Evolutionary conservation across 495 filamentous ascomycete genomes (phyloP).

Genomic region (Durotheca rogersii): DNA sequence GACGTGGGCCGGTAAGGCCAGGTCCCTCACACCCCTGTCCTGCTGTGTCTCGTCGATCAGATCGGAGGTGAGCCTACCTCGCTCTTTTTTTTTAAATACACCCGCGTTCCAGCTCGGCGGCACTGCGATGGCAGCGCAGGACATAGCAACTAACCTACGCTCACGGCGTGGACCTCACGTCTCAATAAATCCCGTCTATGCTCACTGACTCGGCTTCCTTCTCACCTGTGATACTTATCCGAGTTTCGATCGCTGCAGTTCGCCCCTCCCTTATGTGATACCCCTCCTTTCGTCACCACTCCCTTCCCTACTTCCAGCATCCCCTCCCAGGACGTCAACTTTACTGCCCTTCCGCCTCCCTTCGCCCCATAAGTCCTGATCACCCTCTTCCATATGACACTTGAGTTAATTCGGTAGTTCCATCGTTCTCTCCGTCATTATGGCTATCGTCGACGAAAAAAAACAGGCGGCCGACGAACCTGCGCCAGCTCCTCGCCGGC

Average conservation of each 20-base stretch:
- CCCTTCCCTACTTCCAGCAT: slow-evolving; percentile 5
- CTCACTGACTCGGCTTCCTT: neutral
- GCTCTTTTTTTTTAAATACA: too few species aligned
- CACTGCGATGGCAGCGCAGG: too few species aligned
- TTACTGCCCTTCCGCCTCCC: neutral
- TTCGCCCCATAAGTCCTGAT: too few species aligned
- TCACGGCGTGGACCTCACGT: too few species aligned
- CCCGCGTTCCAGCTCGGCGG: too few species aligned
- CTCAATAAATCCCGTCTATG: slow-evolving; percentile 8
- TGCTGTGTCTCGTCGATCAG: too few species aligned
- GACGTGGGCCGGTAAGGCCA: too few species aligned
- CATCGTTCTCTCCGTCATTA: neutral
- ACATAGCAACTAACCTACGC: too few species aligned
- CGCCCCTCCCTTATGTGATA: slow-evolving; percentile 21
- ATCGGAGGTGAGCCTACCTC: too few species aligned
- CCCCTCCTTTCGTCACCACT: slow-evolving; percentile 24
- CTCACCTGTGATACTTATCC: slow-evolving; percentile 18
- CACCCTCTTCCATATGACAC: slow-evolving; percentile 12
- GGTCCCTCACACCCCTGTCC: too few species aligned
- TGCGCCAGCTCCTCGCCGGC: slow-evolving; percentile 6
- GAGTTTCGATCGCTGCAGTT: slow-evolving; percentile 3
- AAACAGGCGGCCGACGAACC: neutral
- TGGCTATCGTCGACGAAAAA: slow-evolving; percentile 26
- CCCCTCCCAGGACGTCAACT: neutral
- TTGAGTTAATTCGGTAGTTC: neutral